Percentiles rank a stretch among this genome's conserved stretches.
phyloP scores from a whole-genome alignment of 2,329 filamentous ascomycete genomes.

The Botrytis fragariae region DNA sequence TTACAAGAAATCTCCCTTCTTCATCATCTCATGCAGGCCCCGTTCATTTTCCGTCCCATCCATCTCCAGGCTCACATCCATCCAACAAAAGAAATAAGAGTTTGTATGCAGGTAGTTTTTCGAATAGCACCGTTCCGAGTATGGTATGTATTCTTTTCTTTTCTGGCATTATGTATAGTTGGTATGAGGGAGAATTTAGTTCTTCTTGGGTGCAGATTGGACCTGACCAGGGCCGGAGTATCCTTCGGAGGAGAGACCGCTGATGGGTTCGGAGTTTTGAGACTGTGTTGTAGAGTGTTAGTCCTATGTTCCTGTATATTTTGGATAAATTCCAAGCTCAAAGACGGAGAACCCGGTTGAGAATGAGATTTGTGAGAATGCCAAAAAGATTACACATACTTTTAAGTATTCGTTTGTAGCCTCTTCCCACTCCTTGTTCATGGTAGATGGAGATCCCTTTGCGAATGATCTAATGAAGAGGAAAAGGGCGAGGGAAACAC shows the following conservation, averaged over 20 bases:
- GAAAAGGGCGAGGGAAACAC: constrained; percentile 69
- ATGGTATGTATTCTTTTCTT: constrained; percentile 6
- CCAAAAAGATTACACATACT: constrained; percentile 52
- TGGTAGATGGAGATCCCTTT: constrained; percentile 72
- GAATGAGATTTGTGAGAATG: neutral
- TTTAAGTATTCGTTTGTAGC: constrained; percentile 89
- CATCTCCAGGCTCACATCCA: constrained; percentile 4
- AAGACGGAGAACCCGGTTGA: neutral
- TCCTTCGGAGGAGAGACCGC: constrained; percentile 74
- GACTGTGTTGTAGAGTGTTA: constrained; percentile 48
- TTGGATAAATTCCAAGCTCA: neutral
- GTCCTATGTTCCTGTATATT: neutral
- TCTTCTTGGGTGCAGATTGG: constrained; percentile 49
- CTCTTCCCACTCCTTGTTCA: constrained; percentile 98
- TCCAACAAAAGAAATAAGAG: constrained; percentile 9
- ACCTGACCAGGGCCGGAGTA: constrained; percentile 78
- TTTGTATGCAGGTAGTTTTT: constrained; percentile 9
- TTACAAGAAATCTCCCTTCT: neutral
- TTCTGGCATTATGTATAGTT: constrained; percentile 12
- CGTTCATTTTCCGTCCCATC: neutral
- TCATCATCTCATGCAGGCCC: neutral
- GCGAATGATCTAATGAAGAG: constrained; percentile 68
- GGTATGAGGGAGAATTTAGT: constrained; percentile 24
- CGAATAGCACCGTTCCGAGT: constrained; percentile 5
- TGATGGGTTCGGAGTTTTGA: constrained; percentile 84